Conservation (phyloP, 2,329 filamentous ascomycete species). For the Ophiobolus disseminans region DNA sequence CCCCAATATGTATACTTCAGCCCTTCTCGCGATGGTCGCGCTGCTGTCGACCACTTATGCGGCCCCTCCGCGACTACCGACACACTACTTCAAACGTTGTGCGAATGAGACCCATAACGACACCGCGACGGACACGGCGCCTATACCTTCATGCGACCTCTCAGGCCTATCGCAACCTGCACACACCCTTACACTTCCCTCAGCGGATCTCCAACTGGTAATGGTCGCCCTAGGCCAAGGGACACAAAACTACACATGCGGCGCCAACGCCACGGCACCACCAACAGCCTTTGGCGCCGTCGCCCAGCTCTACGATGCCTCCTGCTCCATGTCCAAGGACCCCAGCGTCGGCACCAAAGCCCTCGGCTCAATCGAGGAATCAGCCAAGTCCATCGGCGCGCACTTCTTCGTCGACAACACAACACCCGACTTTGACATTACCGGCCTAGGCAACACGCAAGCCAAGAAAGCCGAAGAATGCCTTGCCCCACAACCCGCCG, state of each 20-base stretch:
- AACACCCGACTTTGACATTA: constrained; percentile 83
- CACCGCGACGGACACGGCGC: constrained; percentile 8
- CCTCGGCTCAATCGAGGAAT: constrained; percentile 32
- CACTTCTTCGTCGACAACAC: constrained; percentile 79
- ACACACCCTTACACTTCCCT: constrained; percentile 33
- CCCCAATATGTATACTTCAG: constrained; percentile 32
- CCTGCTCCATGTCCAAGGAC: constrained; percentile 24
- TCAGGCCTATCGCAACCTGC: constrained; percentile 30
- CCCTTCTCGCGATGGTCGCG: constrained; percentile 26
- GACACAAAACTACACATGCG: constrained; percentile 60
- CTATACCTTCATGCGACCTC: constrained; percentile 32
- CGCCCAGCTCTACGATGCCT: constrained; percentile 41
- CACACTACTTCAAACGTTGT: constrained; percentile 11
- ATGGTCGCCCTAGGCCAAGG: constrained; percentile 57
- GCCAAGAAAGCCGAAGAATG: constrained; percentile 69
- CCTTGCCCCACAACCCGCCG: constrained; percentile 66
- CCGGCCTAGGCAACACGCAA: constrained; percentile 68
- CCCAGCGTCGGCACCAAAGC: constrained; percentile 27
- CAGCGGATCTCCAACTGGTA: constrained; percentile 45
- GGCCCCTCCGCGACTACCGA: constrained; percentile 23
- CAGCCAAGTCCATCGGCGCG: constrained; percentile 60
- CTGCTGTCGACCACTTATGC: constrained; percentile 34
- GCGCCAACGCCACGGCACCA: constrained; percentile 25
- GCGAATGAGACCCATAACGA: constrained; percentile 22
- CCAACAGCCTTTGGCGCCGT: constrained; percentile 54